Percentiles rank a stretch among this genome's conserved stretches.
Conservation (phyloP, 202 grass and related monocot genomes). For the Carex arenaria region DNA sequence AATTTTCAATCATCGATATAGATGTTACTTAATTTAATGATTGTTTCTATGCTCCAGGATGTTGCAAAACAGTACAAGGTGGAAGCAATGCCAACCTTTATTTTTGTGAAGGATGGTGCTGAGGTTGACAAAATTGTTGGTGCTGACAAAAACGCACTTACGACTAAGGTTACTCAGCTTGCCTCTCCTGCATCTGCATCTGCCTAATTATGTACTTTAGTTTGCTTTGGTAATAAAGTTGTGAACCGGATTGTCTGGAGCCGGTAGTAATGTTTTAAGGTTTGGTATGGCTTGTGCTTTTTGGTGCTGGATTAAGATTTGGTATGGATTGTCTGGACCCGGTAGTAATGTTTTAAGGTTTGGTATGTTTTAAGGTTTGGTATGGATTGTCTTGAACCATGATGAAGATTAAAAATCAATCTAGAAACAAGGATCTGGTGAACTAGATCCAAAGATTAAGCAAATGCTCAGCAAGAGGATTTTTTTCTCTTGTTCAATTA, state of each 20-base stretch:
- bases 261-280: not conserved
- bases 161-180: not conserved
- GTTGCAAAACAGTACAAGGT: slow-evolving; percentile 24
- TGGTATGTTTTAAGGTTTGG: not conserved
- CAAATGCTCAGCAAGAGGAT: not conserved
- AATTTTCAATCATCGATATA: not conserved
- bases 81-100: slow-evolving; percentile 58
- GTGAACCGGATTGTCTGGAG: not conserved
- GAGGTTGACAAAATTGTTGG: slow-evolving; percentile 29
- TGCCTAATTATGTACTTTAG: not conserved
- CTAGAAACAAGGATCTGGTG: not conserved
- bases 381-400: not conserved
- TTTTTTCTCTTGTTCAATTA: no score
- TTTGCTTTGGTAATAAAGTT: slow-evolving; percentile 7
- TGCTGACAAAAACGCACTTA: slow-evolving; percentile 39
- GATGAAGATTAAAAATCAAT: not conserved
- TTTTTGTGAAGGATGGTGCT: slow-evolving; percentile 34
- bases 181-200: not conserved
- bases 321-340: not conserved
- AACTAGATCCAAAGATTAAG: not conserved
- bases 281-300: not conserved
- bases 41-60: slow-evolving; percentile 20
- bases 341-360: not conserved
- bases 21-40: not conserved
- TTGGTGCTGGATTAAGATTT: not conserved